Conservation (phyloP, 805 yeast genomes). For the Yueomyces sp. region DNA sequence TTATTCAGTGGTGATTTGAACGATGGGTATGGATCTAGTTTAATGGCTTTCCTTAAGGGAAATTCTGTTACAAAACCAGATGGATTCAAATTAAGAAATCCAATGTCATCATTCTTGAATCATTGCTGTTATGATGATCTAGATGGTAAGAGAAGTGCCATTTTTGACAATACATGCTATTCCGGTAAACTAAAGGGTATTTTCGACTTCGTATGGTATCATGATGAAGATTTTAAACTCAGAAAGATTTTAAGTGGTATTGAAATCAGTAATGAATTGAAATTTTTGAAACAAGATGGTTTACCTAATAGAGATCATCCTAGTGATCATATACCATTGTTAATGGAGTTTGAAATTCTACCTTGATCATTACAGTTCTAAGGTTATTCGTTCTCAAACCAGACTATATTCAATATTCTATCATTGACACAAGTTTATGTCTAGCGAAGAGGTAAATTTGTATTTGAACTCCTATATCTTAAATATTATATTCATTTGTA, state of each 20-base stretch:
- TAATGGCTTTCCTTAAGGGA: constrained; percentile 30
- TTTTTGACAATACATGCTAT: constrained; percentile 31
- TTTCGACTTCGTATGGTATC: constrained; percentile 48
- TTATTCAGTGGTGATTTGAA: constrained; percentile 47
- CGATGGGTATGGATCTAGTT: constrained; percentile 36
- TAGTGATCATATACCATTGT: constrained; percentile 37
- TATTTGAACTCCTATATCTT: too few relatives aligned
- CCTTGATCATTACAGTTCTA: neutral
- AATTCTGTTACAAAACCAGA: constrained; percentile 18
- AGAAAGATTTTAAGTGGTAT: constrained; percentile 38
- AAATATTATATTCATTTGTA: too few relatives aligned
- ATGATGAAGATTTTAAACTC: constrained; percentile 27
- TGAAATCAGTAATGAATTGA: constrained; percentile 19
- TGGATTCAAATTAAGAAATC: constrained; percentile 17
- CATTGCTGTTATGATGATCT: constrained; percentile 22
- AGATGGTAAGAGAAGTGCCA: constrained; percentile 6
- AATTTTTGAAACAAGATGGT: constrained; percentile 20
- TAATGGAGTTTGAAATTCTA: constrained; percentile 24
- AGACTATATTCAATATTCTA: too few relatives aligned
- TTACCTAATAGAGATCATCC: constrained; percentile 49
- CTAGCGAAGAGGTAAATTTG: too few relatives aligned
- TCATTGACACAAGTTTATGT: too few relatives aligned
- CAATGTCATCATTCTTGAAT: constrained; percentile 21
- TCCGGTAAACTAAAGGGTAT: constrained; percentile 37
- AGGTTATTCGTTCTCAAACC: neutral